phyloP scores from a whole-genome alignment of 2,329 filamentous ascomycete species.

The Colletotrichum phormii region DNA sequence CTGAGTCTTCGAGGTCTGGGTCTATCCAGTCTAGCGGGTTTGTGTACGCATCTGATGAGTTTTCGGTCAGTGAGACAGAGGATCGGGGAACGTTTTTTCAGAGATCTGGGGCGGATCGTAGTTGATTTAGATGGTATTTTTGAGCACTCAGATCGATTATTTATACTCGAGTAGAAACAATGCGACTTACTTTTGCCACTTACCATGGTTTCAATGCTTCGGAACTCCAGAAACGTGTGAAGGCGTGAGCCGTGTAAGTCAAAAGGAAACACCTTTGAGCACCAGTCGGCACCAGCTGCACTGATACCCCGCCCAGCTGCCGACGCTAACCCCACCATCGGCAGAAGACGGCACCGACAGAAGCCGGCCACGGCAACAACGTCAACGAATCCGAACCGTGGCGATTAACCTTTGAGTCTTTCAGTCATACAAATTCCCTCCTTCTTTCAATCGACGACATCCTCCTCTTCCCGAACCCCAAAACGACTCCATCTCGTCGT shows the following conservation, averaged over 20 bases:
- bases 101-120: neutral
- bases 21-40: neutral
- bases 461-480: neutral
- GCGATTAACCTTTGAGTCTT: neutral
- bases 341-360: slow-evolving; percentile 17
- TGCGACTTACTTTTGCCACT: neutral
- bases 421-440: neutral
- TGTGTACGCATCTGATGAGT: neutral
- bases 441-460: neutral
- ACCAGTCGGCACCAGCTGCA: neutral
- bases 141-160: too few relatives aligned
- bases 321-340: neutral
- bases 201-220: too few relatives aligned
- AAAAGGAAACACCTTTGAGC: accelerated
- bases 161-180: neutral
- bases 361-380: slow-evolving; percentile 9
- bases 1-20: neutral
- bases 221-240: too few relatives aligned
- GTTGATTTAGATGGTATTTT: neutral
- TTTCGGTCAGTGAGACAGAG: neutral
- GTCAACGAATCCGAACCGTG: slow-evolving; percentile 11
- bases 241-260: neutral
- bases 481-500: neutral
- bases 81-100: neutral
- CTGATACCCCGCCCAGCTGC: neutral